Percentiles rank a stretch among this genome's conserved stretches.
phyloP scores from a whole-genome alignment of 139 green algal genomes.

The Volvox africanus region DNA sequence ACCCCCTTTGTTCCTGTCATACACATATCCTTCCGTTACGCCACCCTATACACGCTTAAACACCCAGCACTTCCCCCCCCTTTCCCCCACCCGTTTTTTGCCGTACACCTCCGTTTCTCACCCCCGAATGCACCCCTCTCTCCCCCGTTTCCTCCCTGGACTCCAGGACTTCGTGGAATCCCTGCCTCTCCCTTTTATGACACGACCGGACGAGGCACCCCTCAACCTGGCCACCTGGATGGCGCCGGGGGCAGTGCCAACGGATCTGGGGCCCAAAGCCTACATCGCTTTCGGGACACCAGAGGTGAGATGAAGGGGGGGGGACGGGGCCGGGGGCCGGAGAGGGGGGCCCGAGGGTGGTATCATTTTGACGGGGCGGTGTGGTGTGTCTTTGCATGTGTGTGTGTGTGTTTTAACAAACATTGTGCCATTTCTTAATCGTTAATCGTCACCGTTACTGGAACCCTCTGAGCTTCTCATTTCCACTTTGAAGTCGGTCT shows the following conservation, averaged over 20 bases:
- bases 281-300: slow-evolving; percentile 64
- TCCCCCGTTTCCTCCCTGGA: not conserved
- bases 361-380: too few species aligned
- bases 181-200: slow-evolving; percentile 56
- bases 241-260: slow-evolving; percentile 46
- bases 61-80: not conserved
- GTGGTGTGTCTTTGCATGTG: too few species aligned
- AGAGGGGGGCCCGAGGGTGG: too few species aligned
- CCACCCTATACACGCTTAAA: not conserved
- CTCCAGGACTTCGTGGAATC: slow-evolving; percentile 11
- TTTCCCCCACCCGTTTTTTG: too few species aligned
- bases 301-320: not conserved
- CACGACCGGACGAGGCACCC: slow-evolving; percentile 51
- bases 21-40: too few species aligned
- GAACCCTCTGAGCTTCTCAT: too few species aligned
- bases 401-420: too few species aligned
- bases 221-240: slow-evolving; percentile 67
- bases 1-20: not conserved
- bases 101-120: too few species aligned
- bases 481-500: too few species aligned
- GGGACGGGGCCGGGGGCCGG: not conserved
- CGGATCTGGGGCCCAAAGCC: slow-evolving; percentile 70
- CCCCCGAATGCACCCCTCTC: not conserved
- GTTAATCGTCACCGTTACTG: too few species aligned
- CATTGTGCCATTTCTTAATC: too few species aligned